These are phyloP conservation scores for Pseudocercospora musae DNA, from an alignment of 2,329 filamentous ascomycete genomes.

Conservation along the genomic window DNA sequence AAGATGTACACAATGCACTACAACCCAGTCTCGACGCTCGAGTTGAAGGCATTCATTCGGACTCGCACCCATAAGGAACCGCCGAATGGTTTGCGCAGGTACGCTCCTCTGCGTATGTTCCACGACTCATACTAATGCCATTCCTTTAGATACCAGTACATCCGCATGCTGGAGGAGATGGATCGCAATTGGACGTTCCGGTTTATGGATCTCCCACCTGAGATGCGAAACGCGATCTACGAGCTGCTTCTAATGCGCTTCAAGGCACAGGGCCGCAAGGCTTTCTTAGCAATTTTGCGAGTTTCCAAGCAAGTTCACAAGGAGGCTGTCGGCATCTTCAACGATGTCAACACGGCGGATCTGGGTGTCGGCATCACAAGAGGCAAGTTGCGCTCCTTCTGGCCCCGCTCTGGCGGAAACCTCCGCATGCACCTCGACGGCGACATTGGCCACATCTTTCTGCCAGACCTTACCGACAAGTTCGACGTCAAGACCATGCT, in stretches of 20 bases:
- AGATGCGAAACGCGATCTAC: slow-evolving; percentile 3
- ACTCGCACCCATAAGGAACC: not conserved
- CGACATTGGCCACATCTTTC: no score
- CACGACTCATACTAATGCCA: not conserved
- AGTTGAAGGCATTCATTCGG: not conserved
- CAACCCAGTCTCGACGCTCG: not conserved
- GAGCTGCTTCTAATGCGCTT: not conserved
- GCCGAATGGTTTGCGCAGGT: not conserved
- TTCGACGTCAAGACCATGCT: no score
- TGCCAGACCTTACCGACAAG: no score
- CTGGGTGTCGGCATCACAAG: not conserved
- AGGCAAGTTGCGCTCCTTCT: not conserved
- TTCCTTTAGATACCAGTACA: not conserved
- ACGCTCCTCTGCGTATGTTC: not conserved
- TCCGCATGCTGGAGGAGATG: not conserved
- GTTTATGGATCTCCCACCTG: slow-evolving; percentile 6
- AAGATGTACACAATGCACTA: not conserved
- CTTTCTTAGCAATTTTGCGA: slow-evolving; percentile 3
- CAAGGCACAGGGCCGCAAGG: not conserved
- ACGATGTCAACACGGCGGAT: not conserved
- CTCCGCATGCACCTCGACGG: no score
- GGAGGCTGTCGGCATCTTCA: slow-evolving; percentile 1
- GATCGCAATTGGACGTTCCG: slow-evolving; percentile 1
- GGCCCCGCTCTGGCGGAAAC: no score
- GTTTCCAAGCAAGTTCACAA: slow-evolving; percentile 8